Evolutionary conservation across 2,329 filamentous ascomycete species (phyloP).

Genomic region (Trichophyton simii): DNA sequence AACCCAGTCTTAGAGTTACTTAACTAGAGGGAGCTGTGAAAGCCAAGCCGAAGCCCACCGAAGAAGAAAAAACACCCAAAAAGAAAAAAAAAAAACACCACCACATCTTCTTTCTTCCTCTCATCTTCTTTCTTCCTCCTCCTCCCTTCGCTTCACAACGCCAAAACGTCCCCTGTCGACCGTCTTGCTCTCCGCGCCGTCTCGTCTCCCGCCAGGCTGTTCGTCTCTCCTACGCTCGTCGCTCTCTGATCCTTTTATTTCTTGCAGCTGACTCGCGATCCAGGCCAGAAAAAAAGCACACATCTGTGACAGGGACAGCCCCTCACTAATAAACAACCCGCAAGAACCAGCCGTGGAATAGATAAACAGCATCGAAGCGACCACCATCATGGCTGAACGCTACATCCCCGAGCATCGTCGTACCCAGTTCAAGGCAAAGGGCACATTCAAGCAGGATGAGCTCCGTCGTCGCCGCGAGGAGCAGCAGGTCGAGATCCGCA

Average conservation of each 20-base stretch:
- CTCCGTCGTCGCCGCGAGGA: constrained; percentile 95
- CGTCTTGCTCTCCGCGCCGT: not conserved
- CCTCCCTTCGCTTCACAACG: too few species aligned
- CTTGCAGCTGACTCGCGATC: not conserved
- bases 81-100: constrained; percentile 3
- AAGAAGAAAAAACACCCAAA: constrained; percentile 9
- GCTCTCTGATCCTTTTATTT: not conserved
- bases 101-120: not conserved
- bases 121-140: not conserved
- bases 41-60: not conserved
- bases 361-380: constrained; percentile 7
- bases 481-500: constrained; percentile 97
- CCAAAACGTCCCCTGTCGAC: too few species aligned
- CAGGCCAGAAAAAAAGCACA: not conserved
- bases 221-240: not conserved
- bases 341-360: constrained; percentile 10
- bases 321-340: not conserved
- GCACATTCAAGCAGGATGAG: constrained; percentile 97
- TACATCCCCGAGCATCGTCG: constrained; percentile 99
- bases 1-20: not conserved
- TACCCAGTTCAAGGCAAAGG: constrained; percentile 99
- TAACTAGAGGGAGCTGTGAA: not conserved
- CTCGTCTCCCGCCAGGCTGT: not conserved
- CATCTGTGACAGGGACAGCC: not conserved
- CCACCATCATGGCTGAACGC: constrained; percentile 75